Percentiles rank a stretch among this genome's conserved stretches.
Evolutionary conservation across 768 basidiomycete species (phyloP).

Genomic region (Gyrodon lividus): DNA sequence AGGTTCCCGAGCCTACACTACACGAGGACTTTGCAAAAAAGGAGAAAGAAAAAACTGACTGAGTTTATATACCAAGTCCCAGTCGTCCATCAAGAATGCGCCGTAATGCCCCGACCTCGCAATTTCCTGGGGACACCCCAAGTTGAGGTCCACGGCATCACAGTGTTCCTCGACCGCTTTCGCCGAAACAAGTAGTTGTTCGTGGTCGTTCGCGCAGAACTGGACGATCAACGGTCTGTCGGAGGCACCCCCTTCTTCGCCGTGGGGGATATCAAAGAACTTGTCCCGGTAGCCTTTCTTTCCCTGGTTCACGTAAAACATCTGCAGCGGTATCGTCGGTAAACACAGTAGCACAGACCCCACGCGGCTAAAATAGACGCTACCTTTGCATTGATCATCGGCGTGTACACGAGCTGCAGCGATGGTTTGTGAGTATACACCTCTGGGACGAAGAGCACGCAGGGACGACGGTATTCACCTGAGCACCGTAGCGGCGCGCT

Average conservation of each 20-base stretch:
- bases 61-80: slow-evolving; percentile 81
- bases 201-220: slow-evolving; percentile 91
- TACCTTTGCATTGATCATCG: slow-evolving; percentile 97
- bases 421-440: not conserved
- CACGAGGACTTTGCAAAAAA: not conserved
- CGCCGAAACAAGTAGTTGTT: slow-evolving; percentile 75
- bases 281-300: slow-evolving; percentile 52
- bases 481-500: slow-evolving; percentile 78
- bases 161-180: slow-evolving; percentile 72
- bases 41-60: slow-evolving; percentile 44
- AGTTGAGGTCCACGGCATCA: slow-evolving; percentile 93
- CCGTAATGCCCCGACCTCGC: slow-evolving; percentile 87
- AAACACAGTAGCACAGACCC: not conserved
- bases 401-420: slow-evolving; percentile 81
- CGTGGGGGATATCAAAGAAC: slow-evolving; percentile 64
- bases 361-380: not conserved
- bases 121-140: slow-evolving; percentile 95
- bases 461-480: slow-evolving; percentile 41
- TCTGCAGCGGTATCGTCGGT: slow-evolving; percentile 36
- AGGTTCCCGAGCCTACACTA: not conserved
- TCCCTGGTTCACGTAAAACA: slow-evolving; percentile 47
- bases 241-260: slow-evolving; percentile 75
- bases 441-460: not conserved
- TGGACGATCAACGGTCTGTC: slow-evolving; percentile 90
- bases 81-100: slow-evolving; percentile 90